Evolutionary conservation across 2,329 filamentous ascomycete species (phyloP).

Genomic region (Dryadomyces sulphureus): DNA sequence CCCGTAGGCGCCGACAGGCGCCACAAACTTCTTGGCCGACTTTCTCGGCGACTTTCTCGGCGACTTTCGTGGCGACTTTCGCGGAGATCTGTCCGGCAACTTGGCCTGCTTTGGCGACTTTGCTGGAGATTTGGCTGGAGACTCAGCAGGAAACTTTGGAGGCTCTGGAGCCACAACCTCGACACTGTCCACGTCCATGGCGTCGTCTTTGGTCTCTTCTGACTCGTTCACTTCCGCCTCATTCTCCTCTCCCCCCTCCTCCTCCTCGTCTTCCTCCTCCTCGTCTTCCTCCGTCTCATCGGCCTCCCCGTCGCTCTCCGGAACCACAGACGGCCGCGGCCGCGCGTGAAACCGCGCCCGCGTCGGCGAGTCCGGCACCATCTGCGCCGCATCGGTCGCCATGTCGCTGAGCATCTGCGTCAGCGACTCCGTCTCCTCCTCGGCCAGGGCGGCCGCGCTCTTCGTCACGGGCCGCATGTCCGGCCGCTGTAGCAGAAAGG

Average conservation of each 20-base stretch:
- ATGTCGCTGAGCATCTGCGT: constrained; percentile 10
- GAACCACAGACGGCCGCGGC: constrained; percentile 16
- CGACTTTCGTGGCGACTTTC: constrained; percentile 4
- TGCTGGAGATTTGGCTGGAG: constrained; percentile 14
- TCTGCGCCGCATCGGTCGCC: constrained; percentile 8
- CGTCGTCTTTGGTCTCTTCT: constrained; percentile 2
- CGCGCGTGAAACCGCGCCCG: constrained; percentile 20
- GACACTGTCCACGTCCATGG: constrained; percentile 16
- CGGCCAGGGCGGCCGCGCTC: not conserved
- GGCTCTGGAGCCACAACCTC: constrained; percentile 12
- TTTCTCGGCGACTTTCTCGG: constrained; percentile 13
- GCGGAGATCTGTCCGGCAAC: constrained; percentile 13
- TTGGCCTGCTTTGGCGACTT: constrained; percentile 9
- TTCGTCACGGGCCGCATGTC: constrained; percentile 1
- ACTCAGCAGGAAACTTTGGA: constrained; percentile 2
- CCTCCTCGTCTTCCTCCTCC: not conserved
- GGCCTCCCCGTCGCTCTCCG: not conserved
- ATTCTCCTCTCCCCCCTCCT: not conserved
- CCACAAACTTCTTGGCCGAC: constrained; percentile 2
- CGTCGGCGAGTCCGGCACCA: constrained; percentile 14
- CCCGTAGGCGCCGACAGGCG: constrained; percentile 19
- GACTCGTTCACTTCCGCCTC: not conserved
- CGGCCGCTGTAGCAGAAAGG: constrained; percentile 19
- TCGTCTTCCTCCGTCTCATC: not conserved
- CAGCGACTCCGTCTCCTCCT: constrained; percentile 7